phyloP scores from a whole-genome alignment of 768 basidiomycete species.

The button mushroom (Agaricus bisporus) region DNA sequence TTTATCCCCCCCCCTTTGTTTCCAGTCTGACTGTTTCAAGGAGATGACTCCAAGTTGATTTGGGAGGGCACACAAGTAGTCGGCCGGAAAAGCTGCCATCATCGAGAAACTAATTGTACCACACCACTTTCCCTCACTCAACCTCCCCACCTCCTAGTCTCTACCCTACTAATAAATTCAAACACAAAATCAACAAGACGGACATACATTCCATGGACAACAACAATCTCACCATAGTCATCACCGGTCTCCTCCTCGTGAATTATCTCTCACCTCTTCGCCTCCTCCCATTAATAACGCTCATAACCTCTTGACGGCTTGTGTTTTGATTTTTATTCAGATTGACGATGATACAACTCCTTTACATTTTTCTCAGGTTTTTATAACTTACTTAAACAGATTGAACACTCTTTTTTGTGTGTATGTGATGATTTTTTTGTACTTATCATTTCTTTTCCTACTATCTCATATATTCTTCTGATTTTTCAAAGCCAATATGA shows the following conservation, averaged over 20 bases:
- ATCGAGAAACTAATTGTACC: constrained; percentile 68
- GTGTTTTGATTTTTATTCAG: too few relatives aligned
- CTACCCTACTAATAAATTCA: constrained; percentile 80
- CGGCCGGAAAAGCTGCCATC: constrained; percentile 54
- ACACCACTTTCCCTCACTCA: not conserved
- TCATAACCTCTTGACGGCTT: constrained; percentile 1
- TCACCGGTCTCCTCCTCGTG: constrained; percentile 82
- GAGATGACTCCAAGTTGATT: constrained; percentile 75
- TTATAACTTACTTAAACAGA: constrained; percentile 87
- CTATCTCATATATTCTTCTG: not conserved
- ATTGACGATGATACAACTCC: constrained; percentile 77
- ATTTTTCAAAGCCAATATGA: constrained; percentile 67
- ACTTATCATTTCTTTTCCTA: not conserved
- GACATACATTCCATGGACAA: constrained; percentile 69
- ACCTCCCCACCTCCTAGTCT: constrained; percentile 32
- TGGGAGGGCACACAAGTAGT: constrained; percentile 63
- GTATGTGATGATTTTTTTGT: constrained; percentile 45
- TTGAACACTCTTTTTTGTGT: constrained; percentile 78
- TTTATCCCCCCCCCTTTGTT: constrained; percentile 36
- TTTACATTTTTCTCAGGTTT: constrained; percentile 88
- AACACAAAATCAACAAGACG: constrained; percentile 73
- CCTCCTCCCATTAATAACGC: not conserved
- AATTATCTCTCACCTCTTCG: constrained; percentile 20
- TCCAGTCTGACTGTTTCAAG: constrained; percentile 38
- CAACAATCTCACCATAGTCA: constrained; percentile 53